A percentile compares a stretch with the other conserved stretches of the same genome.
These are phyloP conservation scores for Tulasnella sp. DNA, from an alignment of 768 basidiomycete genomes.

Conservation along the genomic window DNA sequence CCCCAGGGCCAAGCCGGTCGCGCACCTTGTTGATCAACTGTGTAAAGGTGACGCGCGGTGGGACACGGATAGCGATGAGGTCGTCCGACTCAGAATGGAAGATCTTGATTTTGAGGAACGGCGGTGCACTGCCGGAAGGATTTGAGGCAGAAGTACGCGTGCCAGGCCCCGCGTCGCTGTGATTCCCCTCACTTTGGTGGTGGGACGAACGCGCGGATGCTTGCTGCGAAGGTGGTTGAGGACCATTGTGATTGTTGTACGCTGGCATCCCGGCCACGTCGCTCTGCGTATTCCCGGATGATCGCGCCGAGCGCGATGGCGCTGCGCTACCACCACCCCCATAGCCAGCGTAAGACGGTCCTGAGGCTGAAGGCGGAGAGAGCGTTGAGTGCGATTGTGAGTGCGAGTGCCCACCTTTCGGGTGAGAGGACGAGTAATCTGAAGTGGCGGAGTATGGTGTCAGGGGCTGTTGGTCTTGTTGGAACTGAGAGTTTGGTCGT, in stretches of 20 bases:
- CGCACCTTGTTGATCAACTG: conserved; percentile 91
- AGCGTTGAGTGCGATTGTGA: conserved; percentile 2
- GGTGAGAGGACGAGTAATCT: background rate
- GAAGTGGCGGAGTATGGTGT: background rate
- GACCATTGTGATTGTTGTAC: background rate
- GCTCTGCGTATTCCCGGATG: background rate
- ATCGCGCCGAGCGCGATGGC: conserved; percentile 3
- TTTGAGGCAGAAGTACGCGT: background rate
- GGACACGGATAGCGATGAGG: conserved; percentile 91
- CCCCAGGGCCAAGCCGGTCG: conserved; percentile 66
- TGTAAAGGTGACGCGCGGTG: conserved; percentile 73
- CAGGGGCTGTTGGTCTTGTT: background rate
- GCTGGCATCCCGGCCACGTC: background rate
- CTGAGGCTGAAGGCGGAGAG: background rate
- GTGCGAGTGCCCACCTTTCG: background rate
- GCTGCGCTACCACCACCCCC: background rate
- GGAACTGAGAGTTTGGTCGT: background rate
- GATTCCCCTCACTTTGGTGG: background rate
- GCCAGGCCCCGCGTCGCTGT: background rate
- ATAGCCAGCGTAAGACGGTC: background rate
- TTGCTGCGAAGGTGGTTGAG: conserved; percentile 1
- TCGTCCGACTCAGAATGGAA: conserved; percentile 91
- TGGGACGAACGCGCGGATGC: background rate
- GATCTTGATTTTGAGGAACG: conserved; percentile 97
- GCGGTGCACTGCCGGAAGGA: conserved; percentile 24